A percentile compares a stretch with the other conserved stretches of the same genome.
These are phyloP conservation scores for Suillus alpinus DNA, from an alignment of 768 basidiomycete species.

Conservation along the genomic window DNA sequence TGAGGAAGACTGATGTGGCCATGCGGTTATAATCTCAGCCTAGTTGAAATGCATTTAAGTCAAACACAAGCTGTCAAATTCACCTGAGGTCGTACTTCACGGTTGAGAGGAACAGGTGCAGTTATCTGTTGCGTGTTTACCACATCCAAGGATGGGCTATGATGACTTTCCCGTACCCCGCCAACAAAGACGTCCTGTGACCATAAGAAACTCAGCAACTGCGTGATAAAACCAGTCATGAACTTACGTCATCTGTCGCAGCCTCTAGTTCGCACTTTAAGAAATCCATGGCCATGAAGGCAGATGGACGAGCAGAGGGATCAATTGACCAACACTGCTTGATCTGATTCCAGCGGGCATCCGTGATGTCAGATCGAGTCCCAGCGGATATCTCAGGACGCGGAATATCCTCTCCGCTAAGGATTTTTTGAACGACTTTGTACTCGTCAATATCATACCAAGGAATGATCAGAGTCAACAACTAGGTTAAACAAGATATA, in stretches of 20 bases:
- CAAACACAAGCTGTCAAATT: neutral
- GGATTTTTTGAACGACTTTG: neutral
- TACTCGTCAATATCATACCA: neutral
- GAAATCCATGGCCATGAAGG: neutral
- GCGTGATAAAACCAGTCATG: neutral
- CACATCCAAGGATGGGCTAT: too few species aligned
- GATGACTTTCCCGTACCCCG: neutral
- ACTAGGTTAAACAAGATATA: neutral
- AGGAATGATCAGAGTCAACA: neutral
- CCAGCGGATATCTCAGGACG: neutral
- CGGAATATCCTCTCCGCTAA: neutral
- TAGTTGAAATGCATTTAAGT: neutral
- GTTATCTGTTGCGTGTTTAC: neutral
- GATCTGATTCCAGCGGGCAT: neutral
- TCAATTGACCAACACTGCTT: neutral
- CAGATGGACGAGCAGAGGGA: neutral
- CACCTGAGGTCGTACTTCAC: neutral
- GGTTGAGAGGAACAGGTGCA: neutral
- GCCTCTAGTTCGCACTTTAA: neutral
- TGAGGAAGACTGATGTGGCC: neutral
- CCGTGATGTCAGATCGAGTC: neutral
- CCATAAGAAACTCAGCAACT: neutral
- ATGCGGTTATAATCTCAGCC: neutral
- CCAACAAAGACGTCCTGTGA: neutral
- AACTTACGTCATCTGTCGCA: neutral